Evolutionary conservation across 176 grass and related monocot species (phyloP), one percentile per base, ranked within the genome.

Genomic region (Eragrostis curvula): DNA sequence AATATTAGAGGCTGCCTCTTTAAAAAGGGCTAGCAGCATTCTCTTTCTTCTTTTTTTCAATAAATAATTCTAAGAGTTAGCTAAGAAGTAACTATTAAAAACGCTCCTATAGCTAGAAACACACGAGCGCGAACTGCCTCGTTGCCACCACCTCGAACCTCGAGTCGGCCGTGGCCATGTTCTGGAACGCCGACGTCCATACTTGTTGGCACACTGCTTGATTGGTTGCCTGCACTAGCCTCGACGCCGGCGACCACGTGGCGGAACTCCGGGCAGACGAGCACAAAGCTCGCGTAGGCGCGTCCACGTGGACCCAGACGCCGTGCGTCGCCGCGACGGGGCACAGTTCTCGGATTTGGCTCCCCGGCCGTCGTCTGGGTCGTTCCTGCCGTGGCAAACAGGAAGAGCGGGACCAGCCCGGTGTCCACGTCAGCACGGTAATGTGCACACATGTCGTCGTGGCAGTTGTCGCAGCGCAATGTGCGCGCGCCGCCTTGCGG

Each of bases 121-220:
- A 87, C n/a, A 89, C 87, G 49, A 89, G n/a, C 17, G 82, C 20
- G 21, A 91, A 86, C 58, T 56, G 67, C 63, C 84, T 66, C 12
- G 65, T 29, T 46, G 55, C 59, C 43, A 65, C 80, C 73, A 91
- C 73, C 74, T 87, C 84, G 46, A 91, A 86, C 25, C 88, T 16
- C 52, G 41, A 23, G 67, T 90, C 88, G 28, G 21, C 69, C 13
- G 3, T 45, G 5, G 84, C 75, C 67, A 91, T 58, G 14, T 15
- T 21, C 84, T 91, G 79, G 28, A 90, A 90, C 30, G 40, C 28
- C 13, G 66, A n/a, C n/a, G n/a, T n/a, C n/a, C n/a, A n/a, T n/a
- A n/a, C n/a, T n/a, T n/a, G n/a, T n/a, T n/a, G n/a, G n/a, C n/a
- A n/a, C n/a, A n/a, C n/a, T n/a, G n/a, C n/a, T n/a, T n/a, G n/a